Base-by-base conservation (phyloP, 441 rosid species). In the Syzygium syzygioides region DNA sequence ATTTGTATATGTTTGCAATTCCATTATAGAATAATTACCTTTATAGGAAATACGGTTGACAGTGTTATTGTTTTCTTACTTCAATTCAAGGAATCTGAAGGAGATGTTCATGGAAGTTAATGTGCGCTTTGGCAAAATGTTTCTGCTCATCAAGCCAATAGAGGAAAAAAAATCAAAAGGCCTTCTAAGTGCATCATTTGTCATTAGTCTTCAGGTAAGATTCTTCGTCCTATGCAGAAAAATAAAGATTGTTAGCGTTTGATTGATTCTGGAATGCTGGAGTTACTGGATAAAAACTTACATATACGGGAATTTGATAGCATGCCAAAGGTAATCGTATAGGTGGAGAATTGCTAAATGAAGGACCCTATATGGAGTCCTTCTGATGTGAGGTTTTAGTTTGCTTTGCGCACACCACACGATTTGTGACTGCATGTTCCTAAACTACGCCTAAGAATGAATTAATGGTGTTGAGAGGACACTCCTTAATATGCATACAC, bases 401-500 rank as follows among this genome's bases (percentile, higher is more conserved):
- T 71, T 71, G 15, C 50, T 37, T 4, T 11, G 9, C 8, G 8
- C 28, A 14, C 14, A 32, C 25, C 28, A 0, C 4, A 23, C 4
- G 37, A 17, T 71, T 71, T 6, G 34, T 68, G 79, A 37, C 8
- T 34, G 48, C 79, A 34, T 66, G 37, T 66, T 12, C 19, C 8
- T 34, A 34, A 19, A 48, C 48, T 19, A 34, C 1, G 25, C 0
- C 3, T 32, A 66, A 32, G 7, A 9, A 20, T 32, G 25, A 66
- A 66, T 66, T 37, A 37, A 37, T 37, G 41, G 41, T 0, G 41
- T 37, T 37, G 41, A 37, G 41, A 37, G 41, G 41, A 37, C 41
- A 37, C 41, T 37, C 41, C 41, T 37, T 37, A 37, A 37, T 37
- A 37, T 20, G 25, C n/a, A 9, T 4, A 57, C 14, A 2, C 62